These are phyloP conservation scores for Cutaneotrichosporon sp. DNA, from an alignment of 1,284 basidiomycete species.

Conservation along the genomic window DNA sequence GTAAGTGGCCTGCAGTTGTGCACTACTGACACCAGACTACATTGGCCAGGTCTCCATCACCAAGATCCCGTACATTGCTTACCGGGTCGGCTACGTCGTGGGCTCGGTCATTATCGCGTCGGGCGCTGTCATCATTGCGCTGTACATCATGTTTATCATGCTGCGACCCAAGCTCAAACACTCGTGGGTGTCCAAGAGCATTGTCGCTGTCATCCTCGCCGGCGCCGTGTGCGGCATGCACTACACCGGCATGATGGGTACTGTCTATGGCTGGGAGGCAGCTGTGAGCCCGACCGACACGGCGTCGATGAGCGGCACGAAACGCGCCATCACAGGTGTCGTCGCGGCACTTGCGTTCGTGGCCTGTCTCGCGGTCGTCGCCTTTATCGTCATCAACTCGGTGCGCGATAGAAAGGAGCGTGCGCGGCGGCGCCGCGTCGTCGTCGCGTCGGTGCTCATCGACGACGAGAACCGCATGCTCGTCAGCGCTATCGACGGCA, in stretches of 20 bases:
- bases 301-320: slow-evolving; percentile 31
- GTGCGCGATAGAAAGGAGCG: slow-evolving; percentile 40
- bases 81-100: slow-evolving; percentile 44
- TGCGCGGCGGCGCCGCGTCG: slow-evolving; percentile 47
- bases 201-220: slow-evolving; percentile 47
- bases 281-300: slow-evolving; percentile 20
- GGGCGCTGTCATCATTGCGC: slow-evolving; percentile 46
- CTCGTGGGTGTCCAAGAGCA: slow-evolving; percentile 46
- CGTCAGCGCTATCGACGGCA: slow-evolving; percentile 48
- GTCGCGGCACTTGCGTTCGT: slow-evolving; percentile 48
- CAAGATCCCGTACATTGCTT: slow-evolving; percentile 47
- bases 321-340: slow-evolving; percentile 46
- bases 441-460: slow-evolving; percentile 48
- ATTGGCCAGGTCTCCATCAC: slow-evolving; percentile 51
- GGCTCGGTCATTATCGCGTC: slow-evolving; percentile 50
- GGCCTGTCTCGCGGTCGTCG: slow-evolving; percentile 45
- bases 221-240: slow-evolving; percentile 48
- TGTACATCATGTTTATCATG: slow-evolving; percentile 52
- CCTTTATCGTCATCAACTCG: slow-evolving; percentile 45
- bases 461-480: slow-evolving; percentile 47
- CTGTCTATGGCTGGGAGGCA: slow-evolving; percentile 39
- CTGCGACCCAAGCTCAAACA: slow-evolving; percentile 51
- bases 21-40: slow-evolving; percentile 41
- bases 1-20: slow-evolving; percentile 32
- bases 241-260: slow-evolving; percentile 43